These are phyloP conservation scores for Retiboletus flavoniger DNA, from an alignment of 1,284 basidiomycete genomes.

Conservation along the genomic window DNA sequence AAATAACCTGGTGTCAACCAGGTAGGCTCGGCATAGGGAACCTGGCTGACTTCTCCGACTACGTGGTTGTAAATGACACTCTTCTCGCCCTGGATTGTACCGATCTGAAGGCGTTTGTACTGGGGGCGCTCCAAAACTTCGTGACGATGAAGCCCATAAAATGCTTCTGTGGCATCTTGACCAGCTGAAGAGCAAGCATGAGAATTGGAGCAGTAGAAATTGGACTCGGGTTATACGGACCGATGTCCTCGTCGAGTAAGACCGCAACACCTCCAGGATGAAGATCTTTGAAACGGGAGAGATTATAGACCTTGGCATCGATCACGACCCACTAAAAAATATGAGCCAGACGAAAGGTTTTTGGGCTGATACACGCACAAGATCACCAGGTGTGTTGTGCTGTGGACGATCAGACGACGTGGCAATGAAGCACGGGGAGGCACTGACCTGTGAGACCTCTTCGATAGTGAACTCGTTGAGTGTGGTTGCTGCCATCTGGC, in stretches of 20 bases:
- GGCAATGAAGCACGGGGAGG: neutral
- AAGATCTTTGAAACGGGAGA: constrained; percentile 73
- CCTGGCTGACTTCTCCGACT: constrained; percentile 51
- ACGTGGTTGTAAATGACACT: constrained; percentile 45
- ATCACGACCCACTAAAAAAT: constrained; percentile 74
- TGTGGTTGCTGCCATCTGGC: constrained; percentile 36
- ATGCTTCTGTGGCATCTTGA: constrained; percentile 69
- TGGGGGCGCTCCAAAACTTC: constrained; percentile 67
- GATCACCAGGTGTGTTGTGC: constrained; percentile 65
- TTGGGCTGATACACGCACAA: constrained; percentile 38
- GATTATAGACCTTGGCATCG: constrained; percentile 80
- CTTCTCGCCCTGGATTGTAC: constrained; percentile 55
- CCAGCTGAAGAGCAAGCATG: constrained; percentile 43
- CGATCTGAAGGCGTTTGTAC: constrained; percentile 59
- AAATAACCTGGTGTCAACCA: constrained; percentile 66
- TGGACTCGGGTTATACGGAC: constrained; percentile 41
- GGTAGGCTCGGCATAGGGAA: constrained; percentile 72
- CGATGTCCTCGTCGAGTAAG: constrained; percentile 70
- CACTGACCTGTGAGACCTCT: constrained; percentile 38
- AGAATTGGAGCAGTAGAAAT: neutral
- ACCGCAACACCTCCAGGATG: constrained; percentile 84
- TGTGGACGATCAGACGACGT: constrained; percentile 23
- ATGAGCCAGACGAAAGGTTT: constrained; percentile 10
- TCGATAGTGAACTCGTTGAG: constrained; percentile 39
- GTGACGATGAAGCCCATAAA: constrained; percentile 70